These are phyloP conservation scores for Solanum peruvianum DNA, from an alignment of 257 asterid species.

Conservation along the genomic window DNA sequence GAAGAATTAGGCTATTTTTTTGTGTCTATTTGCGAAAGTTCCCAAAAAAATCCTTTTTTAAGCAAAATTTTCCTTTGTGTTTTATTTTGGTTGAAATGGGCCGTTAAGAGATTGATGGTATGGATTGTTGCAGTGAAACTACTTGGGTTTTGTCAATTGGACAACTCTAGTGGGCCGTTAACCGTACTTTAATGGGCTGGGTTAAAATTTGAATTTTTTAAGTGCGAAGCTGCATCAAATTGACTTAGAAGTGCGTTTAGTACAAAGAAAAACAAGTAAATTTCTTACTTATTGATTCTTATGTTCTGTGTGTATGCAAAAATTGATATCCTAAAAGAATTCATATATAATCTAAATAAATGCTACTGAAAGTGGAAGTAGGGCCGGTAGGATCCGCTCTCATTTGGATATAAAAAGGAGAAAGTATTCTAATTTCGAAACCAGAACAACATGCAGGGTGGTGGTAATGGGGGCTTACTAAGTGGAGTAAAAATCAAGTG, in stretches of 20 bases:
- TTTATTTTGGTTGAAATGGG: neutral
- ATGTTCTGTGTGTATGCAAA: neutral
- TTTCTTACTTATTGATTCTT: neutral
- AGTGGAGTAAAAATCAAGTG: neutral
- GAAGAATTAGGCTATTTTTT: no score
- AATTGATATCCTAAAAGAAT: neutral
- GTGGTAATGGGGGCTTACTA: neutral
- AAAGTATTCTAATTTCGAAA: neutral
- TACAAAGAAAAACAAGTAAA: neutral
- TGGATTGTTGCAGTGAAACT: neutral
- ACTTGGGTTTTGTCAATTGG: neutral
- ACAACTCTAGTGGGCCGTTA: neutral
- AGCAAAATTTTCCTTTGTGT: neutral
- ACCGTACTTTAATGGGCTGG: neutral
- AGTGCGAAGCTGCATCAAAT: neutral
- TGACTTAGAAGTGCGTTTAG: neutral
- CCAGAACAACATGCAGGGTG: neutral
- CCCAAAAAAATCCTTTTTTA: no score
- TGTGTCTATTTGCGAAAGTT: no score
- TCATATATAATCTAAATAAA: neutral
- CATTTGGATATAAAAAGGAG: neutral
- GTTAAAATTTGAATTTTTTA: neutral
- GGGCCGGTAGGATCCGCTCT: neutral
- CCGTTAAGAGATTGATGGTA: neutral
- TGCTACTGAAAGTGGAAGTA: neutral